These are phyloP conservation scores for Russula olivacea DNA, from an alignment of 768 basidiomycete genomes.

Conservation along the genomic window DNA sequence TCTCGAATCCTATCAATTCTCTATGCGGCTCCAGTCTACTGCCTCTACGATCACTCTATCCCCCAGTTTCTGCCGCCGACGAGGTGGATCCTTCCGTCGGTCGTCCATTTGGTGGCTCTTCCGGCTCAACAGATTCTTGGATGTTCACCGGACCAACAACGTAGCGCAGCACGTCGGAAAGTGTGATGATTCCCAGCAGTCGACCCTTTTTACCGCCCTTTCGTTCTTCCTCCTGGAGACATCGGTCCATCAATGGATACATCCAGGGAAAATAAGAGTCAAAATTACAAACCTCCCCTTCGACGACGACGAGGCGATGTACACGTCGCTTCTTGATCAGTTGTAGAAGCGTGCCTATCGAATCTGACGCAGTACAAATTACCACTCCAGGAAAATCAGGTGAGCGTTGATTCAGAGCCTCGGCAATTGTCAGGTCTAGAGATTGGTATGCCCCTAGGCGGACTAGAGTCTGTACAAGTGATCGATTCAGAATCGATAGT, in stretches of 20 bases:
- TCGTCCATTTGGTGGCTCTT: conserved; percentile 17
- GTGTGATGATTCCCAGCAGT: conserved; percentile 78
- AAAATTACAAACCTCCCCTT: conserved; percentile 62
- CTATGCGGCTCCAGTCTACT: not conserved
- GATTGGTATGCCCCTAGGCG: conserved; percentile 91
- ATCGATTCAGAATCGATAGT: not conserved
- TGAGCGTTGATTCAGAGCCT: conserved; percentile 87
- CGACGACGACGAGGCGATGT: conserved; percentile 92
- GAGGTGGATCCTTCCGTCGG: not conserved
- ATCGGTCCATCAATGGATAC: conserved; percentile 3
- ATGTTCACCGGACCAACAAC: conserved; percentile 47
- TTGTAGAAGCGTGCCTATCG: conserved; percentile 82
- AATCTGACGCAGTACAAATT: conserved; percentile 89
- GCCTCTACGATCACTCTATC: conserved; percentile 6
- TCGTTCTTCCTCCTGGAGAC: conserved; percentile 65
- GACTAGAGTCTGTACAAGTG: conserved; percentile 70
- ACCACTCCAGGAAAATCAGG: conserved; percentile 97
- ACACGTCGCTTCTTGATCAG: conserved; percentile 91
- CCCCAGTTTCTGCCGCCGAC: not conserved
- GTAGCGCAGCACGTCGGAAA: conserved; percentile 84
- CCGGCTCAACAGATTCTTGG: conserved; percentile 20
- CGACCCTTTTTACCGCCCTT: conserved; percentile 78
- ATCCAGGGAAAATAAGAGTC: not conserved
- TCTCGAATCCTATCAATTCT: conserved; percentile 5
- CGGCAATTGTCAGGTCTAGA: conserved; percentile 89